phyloP scores from a whole-genome alignment of 2,329 filamentous ascomycete species.

The Aspergillus sp. region DNA sequence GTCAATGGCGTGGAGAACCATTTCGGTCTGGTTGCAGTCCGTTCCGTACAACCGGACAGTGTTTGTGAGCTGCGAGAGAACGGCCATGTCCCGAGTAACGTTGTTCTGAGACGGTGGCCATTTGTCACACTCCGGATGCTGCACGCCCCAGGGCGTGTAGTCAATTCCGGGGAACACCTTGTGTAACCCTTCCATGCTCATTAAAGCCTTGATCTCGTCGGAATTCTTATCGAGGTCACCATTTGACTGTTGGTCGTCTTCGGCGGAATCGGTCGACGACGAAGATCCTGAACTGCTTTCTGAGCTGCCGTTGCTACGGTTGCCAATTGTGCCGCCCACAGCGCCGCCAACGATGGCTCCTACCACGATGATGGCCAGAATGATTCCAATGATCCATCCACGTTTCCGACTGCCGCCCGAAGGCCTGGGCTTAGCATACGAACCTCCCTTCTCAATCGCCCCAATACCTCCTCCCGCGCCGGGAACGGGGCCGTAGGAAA shows the following conservation, averaged over 20 bases:
- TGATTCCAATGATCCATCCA: slow-evolving; percentile 70
- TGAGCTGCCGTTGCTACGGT: slow-evolving; percentile 41
- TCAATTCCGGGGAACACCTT: slow-evolving; percentile 95
- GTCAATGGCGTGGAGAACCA: slow-evolving; percentile 83
- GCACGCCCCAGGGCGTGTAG: slow-evolving; percentile 88
- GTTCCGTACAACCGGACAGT: slow-evolving; percentile 88
- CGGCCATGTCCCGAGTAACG: slow-evolving; percentile 85
- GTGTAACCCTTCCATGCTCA: slow-evolving; percentile 82
- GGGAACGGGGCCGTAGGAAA: slow-evolving; percentile 62
- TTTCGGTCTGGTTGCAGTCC: slow-evolving; percentile 96
- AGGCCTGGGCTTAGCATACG: slow-evolving; percentile 63
- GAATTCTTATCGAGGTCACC: slow-evolving; percentile 73
- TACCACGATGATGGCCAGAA: slow-evolving; percentile 68
- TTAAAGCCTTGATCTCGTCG: slow-evolving; percentile 74
- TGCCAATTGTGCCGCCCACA: slow-evolving; percentile 72
- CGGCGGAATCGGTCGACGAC: slow-evolving; percentile 36
- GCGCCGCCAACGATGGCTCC: slow-evolving; percentile 75
- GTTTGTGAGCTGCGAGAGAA: slow-evolving; percentile 88
- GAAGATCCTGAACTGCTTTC: slow-evolving; percentile 36
- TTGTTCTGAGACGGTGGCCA: slow-evolving; percentile 90
- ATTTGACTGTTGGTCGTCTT: slow-evolving; percentile 62
- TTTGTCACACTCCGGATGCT: slow-evolving; percentile 81
- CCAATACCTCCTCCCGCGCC: slow-evolving; percentile 31
- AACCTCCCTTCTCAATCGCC: slow-evolving; percentile 62
- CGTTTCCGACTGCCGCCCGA: slow-evolving; percentile 67